Conservation (phyloP, 495 filamentous ascomycete species). For the Margaritispora aquatica region DNA sequence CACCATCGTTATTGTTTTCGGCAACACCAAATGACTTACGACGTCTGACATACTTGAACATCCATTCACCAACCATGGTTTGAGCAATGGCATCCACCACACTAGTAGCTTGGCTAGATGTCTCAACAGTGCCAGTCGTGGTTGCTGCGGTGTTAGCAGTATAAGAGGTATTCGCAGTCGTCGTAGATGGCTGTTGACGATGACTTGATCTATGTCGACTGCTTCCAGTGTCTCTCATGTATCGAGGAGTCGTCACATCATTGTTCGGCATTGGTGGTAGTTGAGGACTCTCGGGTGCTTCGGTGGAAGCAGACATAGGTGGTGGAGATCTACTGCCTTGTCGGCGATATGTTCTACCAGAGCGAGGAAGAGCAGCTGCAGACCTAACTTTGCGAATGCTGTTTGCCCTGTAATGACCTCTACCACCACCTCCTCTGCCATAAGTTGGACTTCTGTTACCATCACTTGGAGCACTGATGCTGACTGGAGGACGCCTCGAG, state of each 20-base stretch:
- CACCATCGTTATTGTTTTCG: constrained; percentile 48
- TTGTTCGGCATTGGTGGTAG: constrained; percentile 69
- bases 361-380: constrained; percentile 61
- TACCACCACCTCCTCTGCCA: constrained; percentile 34
- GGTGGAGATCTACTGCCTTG: constrained; percentile 58
- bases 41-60: constrained; percentile 96
- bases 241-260: constrained; percentile 57
- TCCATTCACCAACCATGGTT: constrained; percentile 99
- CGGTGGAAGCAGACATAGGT: constrained; percentile 57
- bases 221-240: constrained; percentile 30
- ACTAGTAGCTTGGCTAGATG: constrained; percentile 60
- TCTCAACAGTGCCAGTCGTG: constrained; percentile 44
- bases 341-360: constrained; percentile 34
- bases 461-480: constrained; percentile 61
- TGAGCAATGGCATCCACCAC: constrained; percentile 98
- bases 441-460: constrained; percentile 72
- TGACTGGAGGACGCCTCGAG: constrained; percentile 68
- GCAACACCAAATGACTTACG: constrained; percentile 85
- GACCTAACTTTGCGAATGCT: constrained; percentile 80
- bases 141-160: constrained; percentile 30
- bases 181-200: constrained; percentile 45
- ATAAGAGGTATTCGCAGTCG: constrained; percentile 46
- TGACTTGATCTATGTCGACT: constrained; percentile 35
- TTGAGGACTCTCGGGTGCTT: constrained; percentile 61
- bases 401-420: constrained; percentile 38